Evolutionary conservation across 169 alveolate species (phyloP).

Genomic region (Plasmodium coatneyi): DNA sequence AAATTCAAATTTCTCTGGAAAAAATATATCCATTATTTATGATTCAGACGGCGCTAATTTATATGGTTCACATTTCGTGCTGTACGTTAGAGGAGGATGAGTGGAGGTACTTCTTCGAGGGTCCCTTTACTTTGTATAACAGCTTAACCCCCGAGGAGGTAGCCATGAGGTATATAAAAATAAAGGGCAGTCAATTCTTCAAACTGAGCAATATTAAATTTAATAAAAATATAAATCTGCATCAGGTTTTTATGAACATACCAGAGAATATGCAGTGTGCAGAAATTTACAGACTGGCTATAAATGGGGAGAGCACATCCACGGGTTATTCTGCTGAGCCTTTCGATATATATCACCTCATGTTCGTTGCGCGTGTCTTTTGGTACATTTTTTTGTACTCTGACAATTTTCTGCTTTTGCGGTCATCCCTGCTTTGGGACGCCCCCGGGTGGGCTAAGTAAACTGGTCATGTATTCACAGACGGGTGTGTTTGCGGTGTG

Average conservation of each 20-base stretch:
- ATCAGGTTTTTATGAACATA: constrained; percentile 60
- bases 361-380: constrained; percentile 58
- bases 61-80: constrained; percentile 71
- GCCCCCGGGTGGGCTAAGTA: not conserved
- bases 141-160: constrained; percentile 75
- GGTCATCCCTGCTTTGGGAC: constrained; percentile 37
- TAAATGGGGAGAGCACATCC: constrained; percentile 59
- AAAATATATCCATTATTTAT: constrained; percentile 63
- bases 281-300: constrained; percentile 61
- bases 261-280: constrained; percentile 74
- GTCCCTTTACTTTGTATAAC: constrained; percentile 47
- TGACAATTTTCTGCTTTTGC: constrained; percentile 50
- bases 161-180: constrained; percentile 61
- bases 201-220: constrained; percentile 14
- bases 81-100: constrained; percentile 54
- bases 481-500: not conserved
- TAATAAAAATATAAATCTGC: constrained; percentile 41
- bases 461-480: not conserved
- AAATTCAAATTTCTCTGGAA: constrained; percentile 54
- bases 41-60: constrained; percentile 71
- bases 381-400: constrained; percentile 69
- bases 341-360: constrained; percentile 71
- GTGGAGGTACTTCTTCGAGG: constrained; percentile 65
- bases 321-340: constrained; percentile 74
- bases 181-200: constrained; percentile 36